Evolutionary conservation across 306 rosid species (phyloP).

Genomic region (Cucumis hystrix): DNA sequence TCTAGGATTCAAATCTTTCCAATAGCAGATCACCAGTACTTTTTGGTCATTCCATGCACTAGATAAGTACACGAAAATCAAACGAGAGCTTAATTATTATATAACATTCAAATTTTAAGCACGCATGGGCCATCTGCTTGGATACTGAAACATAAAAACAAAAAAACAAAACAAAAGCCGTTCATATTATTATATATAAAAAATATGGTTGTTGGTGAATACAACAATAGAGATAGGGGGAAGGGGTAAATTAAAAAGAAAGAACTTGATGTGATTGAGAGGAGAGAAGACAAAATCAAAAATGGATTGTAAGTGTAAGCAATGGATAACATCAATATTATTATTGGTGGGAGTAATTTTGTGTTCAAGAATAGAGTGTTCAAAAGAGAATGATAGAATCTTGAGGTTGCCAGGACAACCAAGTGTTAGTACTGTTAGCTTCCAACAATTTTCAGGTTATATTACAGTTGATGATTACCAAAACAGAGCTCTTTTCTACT

Average conservation of each 20-base stretch:
- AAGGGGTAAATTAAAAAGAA: neutral
- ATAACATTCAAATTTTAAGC: no score
- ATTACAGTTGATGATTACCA: slow-evolving; percentile 13
- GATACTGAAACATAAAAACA: no score
- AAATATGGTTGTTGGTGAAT: no score
- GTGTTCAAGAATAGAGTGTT: neutral
- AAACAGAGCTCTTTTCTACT: slow-evolving; percentile 27
- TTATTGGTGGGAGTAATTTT: neutral
- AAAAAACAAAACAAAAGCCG: no score
- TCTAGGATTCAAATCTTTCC: no score
- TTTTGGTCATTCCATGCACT: no score
- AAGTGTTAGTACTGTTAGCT: neutral
- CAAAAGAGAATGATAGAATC: neutral
- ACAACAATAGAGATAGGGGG: neutral
- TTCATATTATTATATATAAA: no score
- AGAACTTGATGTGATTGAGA: neutral
- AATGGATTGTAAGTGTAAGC: neutral
- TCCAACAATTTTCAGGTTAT: slow-evolving; percentile 31
- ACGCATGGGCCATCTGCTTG: no score
- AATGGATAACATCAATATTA: neutral
- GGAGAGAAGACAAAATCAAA: neutral
- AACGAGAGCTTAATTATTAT: no score
- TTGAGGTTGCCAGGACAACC: slow-evolving; percentile 27
- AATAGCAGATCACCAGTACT: no score
- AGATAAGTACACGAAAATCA: no score